Percentiles rank a stretch among this genome's conserved stretches.
Conservation (phyloP, 2,329 filamentous ascomycete genomes). For the Aureobasidium melanogenum region DNA sequence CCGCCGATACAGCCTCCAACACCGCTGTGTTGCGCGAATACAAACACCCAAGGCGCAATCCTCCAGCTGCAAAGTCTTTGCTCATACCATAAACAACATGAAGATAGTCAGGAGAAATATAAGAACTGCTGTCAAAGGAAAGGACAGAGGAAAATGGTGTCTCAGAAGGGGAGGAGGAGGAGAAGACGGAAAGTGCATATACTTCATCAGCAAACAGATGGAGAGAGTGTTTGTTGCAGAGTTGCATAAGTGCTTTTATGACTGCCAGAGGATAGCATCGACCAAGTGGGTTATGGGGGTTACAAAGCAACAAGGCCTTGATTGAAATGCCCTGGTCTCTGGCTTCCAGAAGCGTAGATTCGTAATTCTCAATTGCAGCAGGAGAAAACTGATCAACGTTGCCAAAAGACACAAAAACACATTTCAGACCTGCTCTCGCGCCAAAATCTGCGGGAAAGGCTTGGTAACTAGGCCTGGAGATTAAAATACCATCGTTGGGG, state of each 20-base stretch:
- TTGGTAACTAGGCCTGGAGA: conserved; percentile 36
- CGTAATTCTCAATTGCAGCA: conserved; percentile 28
- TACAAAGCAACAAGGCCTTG: conserved; percentile 34
- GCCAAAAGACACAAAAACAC: conserved; percentile 31
- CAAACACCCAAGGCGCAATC: conserved; percentile 24
- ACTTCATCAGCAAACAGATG: conserved; percentile 30
- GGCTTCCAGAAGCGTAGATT: conserved; percentile 28
- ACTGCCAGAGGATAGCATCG: conserved; percentile 22
- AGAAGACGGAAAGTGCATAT: conserved; percentile 27
- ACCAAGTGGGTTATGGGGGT: conserved; percentile 37
- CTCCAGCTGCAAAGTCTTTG: conserved; percentile 29
- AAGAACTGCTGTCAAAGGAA: conserved; percentile 16
- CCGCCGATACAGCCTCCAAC: conserved; percentile 18
- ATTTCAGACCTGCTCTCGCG: conserved; percentile 31
- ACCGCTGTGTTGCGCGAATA: conserved; percentile 21
- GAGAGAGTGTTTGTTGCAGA: conserved; percentile 24
- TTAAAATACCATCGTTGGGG: conserved; percentile 37
- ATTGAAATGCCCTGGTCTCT: conserved; percentile 26
- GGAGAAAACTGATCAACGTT: conserved; percentile 31
- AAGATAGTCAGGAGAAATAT: conserved; percentile 17
- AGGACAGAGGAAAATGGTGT: conserved; percentile 21
- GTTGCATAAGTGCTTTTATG: conserved; percentile 19
- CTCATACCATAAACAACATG: conserved; percentile 27
- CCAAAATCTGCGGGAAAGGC: conserved; percentile 41
- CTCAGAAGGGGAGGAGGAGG: conserved; percentile 13